Base-by-base conservation (phyloP, 2,329 filamentous ascomycete genomes). In the Penicillium polonicum region DNA sequence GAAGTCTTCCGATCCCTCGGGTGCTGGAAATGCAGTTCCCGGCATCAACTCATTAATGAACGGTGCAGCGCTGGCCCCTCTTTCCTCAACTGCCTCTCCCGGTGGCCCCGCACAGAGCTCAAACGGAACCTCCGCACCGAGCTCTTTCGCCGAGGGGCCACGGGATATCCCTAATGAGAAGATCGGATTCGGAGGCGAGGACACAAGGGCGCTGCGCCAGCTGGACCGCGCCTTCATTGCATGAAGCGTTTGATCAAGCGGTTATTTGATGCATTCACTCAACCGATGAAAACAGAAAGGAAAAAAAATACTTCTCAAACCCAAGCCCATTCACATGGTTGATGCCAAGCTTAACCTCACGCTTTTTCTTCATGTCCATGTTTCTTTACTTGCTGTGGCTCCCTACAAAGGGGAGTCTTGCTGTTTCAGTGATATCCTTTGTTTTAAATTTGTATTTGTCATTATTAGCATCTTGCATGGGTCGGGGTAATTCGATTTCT, bases 201-300 rank as follows among this genome's bases (percentile, higher is more conserved):
- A 90, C 63, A 82, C 82, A 60, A 79, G 86, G 63, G 87, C 86
- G 2, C 72, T 90, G 45, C 81, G 85, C 61, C 85, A 89, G 69
- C 76, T 91, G 49, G 85, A 91, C 72, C 74, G 78, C 23, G 80
- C 79, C 2, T 83, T 82, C 52, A 75, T 68, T 8, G 73, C 73
- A 38, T 77, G 60, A 70, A 13, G 21, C 33, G 15, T 12, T 23
- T 4, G 33, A 35, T 35, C 8, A 48, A 35, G 13, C 8, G 42
- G 23, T 43, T 29, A 12, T 44, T 6, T 27, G 42, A 44, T 44
- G 42, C 13, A 25, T 44, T 12, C 17, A 29, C 17, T 29, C 17
- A 19, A 27, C 17, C 25, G n/a, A 19, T 38, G 29, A 45, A 38
- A 38, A 38, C 35, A 29, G 52, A 55, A 45, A 38, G n/a, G 21